Conservation (phyloP, 345 rosid species). For the Dipteronia sinensis region DNA sequence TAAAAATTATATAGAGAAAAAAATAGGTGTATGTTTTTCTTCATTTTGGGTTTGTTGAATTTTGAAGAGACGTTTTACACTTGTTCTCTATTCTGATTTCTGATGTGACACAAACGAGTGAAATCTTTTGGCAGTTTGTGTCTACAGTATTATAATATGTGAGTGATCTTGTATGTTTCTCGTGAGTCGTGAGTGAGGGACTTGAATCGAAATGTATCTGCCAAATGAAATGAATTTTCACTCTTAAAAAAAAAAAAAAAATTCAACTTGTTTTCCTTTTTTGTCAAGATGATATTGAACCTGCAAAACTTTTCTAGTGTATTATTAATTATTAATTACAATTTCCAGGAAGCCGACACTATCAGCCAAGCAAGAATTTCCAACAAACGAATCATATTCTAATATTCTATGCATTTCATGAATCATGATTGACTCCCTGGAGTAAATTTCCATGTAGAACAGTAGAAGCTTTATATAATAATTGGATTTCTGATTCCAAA, state of each 20-base stretch:
- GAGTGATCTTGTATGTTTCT: no score
- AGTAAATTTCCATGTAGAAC: no score
- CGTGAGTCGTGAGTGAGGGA: no score
- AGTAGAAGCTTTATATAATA: no score
- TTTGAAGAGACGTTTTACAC: constrained; percentile 11
- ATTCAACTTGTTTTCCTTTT: no score
- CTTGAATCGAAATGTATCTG: no score
- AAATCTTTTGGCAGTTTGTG: background rate
- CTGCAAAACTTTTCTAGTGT: background rate
- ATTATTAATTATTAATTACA: background rate
- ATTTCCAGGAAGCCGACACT: background rate
- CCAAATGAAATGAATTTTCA: no score
- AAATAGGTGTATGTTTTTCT: no score
- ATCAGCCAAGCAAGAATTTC: background rate
- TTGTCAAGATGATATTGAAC: background rate
- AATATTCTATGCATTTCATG: background rate
- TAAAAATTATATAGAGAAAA: no score
- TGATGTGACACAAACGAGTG: background rate
- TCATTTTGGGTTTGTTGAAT: background rate
- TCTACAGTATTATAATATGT: no score
- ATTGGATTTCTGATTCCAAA: no score
- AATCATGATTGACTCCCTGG: background rate
- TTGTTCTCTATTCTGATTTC: background rate
- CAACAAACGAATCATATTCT: background rate
- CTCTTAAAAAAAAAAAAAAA: no score